Evolutionary conservation across 2,329 filamentous ascomycete genomes (phyloP), one percentile per base, ranked within the genome.

Genomic region (Emmonsiellopsis sp.): DNA sequence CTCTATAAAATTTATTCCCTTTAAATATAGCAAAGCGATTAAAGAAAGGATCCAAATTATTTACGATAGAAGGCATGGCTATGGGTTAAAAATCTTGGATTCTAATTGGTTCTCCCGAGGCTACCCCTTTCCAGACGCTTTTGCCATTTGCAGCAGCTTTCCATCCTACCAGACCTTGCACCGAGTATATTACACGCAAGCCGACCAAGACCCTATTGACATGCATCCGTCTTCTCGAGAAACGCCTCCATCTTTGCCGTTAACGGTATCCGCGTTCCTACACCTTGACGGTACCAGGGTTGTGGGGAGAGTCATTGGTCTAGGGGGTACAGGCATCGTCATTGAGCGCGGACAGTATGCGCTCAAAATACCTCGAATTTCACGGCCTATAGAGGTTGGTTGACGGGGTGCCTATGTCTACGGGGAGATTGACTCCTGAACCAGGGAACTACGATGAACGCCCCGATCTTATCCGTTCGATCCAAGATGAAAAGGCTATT

Each of bases 301-400:
- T 17, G 55, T 40, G 34, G 57, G 58, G 49, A 54, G 50, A 52
- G 43, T 59, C 13, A 53, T 59, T 50, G 57, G 55, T 50, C 14
- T 50, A 46, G 58, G 58, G 6, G 57, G 53, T 8, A 56, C 57
- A 33, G 56, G 56, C 43, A 59, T 61, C 43, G 55, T 60, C 27
- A 50, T 60, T 49, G 34, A 60, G 32, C 58, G 51, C 47, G 53
- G 52, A 48, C 43, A 53, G n/a, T 57, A 60, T 47, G 58, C 59
- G 32, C 6, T 60, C 48, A 61, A 61, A 44, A 45, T 61, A 17
- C 57, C 59, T 53, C 47, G 45, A 36, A 55, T 61, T 10, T 58
- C 54, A 34, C 54, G 54, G 46, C n/a, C 44, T 17, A 53, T 52
- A 31, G 40, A 58, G 44, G 51, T 57, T 47, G 44, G 51, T 57